These are phyloP conservation scores for Hanseniaspora nectarophila DNA, from an alignment of 805 yeast species.

Conservation along the genomic window DNA sequence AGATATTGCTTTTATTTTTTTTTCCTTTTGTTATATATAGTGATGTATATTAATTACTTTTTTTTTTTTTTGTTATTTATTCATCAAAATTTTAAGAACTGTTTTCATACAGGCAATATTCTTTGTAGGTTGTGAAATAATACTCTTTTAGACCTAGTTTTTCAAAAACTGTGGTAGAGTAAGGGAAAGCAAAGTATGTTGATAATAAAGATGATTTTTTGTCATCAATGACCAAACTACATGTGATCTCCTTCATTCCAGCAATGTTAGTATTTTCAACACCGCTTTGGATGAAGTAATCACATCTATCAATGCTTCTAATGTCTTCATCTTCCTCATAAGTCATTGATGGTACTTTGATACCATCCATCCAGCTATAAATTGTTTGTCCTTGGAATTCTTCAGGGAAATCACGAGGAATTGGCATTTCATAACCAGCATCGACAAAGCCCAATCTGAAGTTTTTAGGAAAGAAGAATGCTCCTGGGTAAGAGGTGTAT, in stretches of 20 bases:
- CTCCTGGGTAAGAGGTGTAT: conserved; percentile 87
- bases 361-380: conserved; percentile 21
- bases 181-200: conserved; percentile 43
- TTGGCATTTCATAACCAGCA: conserved; percentile 72
- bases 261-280: not conserved
- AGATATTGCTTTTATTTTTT: too few species aligned
- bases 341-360: conserved; percentile 60
- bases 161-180: conserved; percentile 22
- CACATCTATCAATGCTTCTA: conserved; percentile 41
- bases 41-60: too few species aligned
- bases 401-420: conserved; percentile 78
- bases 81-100: too few species aligned
- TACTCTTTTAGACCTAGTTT: conserved; percentile 15
- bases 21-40: too few species aligned
- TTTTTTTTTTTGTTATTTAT: too few species aligned
- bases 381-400: conserved; percentile 18
- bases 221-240: conserved; percentile 40
- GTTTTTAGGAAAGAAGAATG: conserved; percentile 61
- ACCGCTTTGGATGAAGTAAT: conserved; percentile 54
- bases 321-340: conserved; percentile 52
- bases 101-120: conserved; percentile 38
- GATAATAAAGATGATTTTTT: not conserved
- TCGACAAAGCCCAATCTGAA: conserved; percentile 54
- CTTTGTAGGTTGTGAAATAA: conserved; percentile 34
- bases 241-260: not conserved